These are phyloP conservation scores for Paraglomus occultum DNA, from an alignment of 192 early-diverging fungal species.

Conservation along the genomic window DNA sequence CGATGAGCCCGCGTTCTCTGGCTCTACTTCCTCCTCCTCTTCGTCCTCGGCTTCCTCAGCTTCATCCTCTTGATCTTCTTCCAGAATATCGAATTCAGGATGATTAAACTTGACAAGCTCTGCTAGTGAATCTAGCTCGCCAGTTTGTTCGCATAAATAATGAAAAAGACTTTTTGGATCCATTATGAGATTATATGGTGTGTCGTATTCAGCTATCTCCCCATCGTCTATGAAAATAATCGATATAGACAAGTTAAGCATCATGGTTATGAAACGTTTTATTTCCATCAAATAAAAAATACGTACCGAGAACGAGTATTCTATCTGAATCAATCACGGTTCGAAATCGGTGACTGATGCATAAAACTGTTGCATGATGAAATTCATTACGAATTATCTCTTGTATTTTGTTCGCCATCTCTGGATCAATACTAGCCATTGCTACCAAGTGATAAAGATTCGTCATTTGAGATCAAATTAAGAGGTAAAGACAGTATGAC, in stretches of 20 bases:
- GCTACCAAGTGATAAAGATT: conserved; percentile 39
- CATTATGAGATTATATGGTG: conserved; percentile 68
- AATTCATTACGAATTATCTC: conserved; percentile 55
- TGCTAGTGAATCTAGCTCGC: conserved; percentile 71
- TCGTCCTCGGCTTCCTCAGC: background rate
- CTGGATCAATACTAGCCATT: conserved; percentile 63
- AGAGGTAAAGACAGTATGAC: background rate
- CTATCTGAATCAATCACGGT: conserved; percentile 72
- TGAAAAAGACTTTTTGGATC: conserved; percentile 60
- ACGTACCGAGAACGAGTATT: conserved; percentile 63
- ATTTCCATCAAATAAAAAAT: background rate
- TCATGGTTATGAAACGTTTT: too few species aligned
- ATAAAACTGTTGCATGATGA: conserved; percentile 56
- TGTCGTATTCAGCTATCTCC: conserved; percentile 74
- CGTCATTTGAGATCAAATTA: background rate
- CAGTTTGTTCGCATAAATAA: conserved; percentile 79
- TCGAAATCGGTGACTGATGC: conserved; percentile 60
- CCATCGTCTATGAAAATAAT: conserved; percentile 57
- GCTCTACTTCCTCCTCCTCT: background rate
- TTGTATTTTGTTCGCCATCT: conserved; percentile 60
- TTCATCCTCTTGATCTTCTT: conserved; percentile 3
- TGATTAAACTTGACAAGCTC: conserved; percentile 50
- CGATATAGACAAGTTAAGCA: background rate
- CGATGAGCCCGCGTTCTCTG: too few species aligned
- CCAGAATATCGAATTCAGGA: background rate